These are phyloP conservation scores for Colletotrichum sp. DNA, from an alignment of 2,329 filamentous ascomycete species.

Conservation along the genomic window DNA sequence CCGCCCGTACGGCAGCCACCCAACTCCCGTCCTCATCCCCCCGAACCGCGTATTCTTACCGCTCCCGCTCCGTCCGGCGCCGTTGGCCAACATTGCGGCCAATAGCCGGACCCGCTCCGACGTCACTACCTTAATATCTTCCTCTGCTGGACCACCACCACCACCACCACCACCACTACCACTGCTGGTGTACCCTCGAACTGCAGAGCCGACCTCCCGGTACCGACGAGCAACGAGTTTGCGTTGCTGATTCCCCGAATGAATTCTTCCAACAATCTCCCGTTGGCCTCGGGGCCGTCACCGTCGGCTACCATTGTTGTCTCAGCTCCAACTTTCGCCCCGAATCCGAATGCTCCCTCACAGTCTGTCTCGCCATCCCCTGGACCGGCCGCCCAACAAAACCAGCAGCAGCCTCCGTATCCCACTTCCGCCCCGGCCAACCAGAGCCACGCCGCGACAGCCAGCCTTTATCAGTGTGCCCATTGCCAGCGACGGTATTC, in stretches of 20 bases:
- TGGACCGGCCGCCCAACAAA: not conserved
- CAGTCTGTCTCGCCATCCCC: conserved; percentile 11
- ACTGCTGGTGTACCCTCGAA: not conserved
- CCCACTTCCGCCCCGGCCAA: not conserved
- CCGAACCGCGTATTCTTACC: not conserved
- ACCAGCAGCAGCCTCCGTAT: not conserved
- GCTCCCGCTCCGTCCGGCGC: conserved; percentile 6
- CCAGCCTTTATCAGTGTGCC: conserved; percentile 51
- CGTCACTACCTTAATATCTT: not conserved
- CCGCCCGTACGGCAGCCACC: not conserved
- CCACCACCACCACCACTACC: not conserved
- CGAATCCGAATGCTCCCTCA: not conserved
- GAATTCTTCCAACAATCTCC: not conserved
- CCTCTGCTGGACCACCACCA: not conserved
- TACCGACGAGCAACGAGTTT: not conserved
- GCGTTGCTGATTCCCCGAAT: not conserved
- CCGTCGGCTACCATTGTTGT: conserved; percentile 6
- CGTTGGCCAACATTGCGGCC: conserved; percentile 3
- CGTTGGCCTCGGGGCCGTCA: not conserved
- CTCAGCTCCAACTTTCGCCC: not conserved
- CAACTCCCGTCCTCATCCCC: not conserved
- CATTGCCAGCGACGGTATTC: conserved; percentile 58
- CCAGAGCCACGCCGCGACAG: conserved; percentile 27
- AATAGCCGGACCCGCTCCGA: conserved; percentile 20
- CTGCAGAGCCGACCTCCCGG: not conserved